Evolutionary conservation across 75 land plant genomes (phyloP), one percentile per base, ranked within the genome.

Genomic region (Azolla pinnata): DNA sequence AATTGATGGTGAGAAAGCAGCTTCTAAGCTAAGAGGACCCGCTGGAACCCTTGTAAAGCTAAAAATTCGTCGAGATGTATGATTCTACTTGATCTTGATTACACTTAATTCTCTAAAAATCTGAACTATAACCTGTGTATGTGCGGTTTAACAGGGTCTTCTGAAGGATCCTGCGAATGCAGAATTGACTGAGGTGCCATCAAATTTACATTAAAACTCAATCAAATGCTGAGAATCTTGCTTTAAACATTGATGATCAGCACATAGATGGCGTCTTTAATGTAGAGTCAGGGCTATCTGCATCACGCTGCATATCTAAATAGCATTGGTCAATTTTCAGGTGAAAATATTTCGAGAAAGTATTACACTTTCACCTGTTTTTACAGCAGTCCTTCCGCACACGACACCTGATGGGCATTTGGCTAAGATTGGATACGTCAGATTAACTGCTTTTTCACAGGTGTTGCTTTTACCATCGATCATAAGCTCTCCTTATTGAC

Each of bases 361-460:
- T 54, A 83, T 93, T 45, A 55, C 55, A 33, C 64, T 93, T 61
- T 89, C 96, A 0, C 90, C 98, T 33, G 57, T 93, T 33, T 86
- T 79, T 31, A 69, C 81, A 54, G 70, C 90, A 49, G 72, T 88
- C 54, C 79, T 93, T 27, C 74, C 72, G 28, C 98, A 93, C 56
- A 70, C 29, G 57, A 29, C 78, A 26, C 65, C 75, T 29, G 87
- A 81, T 68, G 98, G 98, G 14, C 85, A 67, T 51, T 53, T 68
- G 38, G 30, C 52, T 27, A 83, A 83, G 74, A 85, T 84, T 34
- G 98, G 98, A 42, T 93, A 93, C 67, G 82, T 93, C 19, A 82
- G 88, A 66, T 60, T 93, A 29, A 68, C 83, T 31, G 60, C 86
- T 18, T 93, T 93, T 51, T 93, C 98, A 33, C 98, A 92, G 95